Evolutionary conservation across 768 basidiomycete species (phyloP).

Genomic region (Coprinopsis marcescibilis): DNA sequence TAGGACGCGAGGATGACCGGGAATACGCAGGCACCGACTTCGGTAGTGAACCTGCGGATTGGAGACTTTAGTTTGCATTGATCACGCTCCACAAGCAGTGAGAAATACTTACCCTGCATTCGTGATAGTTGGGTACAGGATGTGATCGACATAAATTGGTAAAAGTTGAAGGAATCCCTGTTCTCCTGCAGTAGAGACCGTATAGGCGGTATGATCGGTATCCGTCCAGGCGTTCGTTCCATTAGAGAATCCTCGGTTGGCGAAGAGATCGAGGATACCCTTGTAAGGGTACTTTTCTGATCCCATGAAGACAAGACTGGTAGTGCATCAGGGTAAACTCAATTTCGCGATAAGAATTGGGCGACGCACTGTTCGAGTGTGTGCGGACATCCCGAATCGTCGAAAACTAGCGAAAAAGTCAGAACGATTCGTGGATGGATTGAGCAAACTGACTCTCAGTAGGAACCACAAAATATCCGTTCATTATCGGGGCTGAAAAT

Average conservation of each 20-base stretch:
- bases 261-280: constrained; percentile 90
- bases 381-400: constrained; percentile 93
- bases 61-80: constrained; percentile 10
- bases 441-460: constrained; percentile 66
- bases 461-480: constrained; percentile 84
- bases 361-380: constrained; percentile 85
- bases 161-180: constrained; percentile 85
- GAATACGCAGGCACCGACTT: constrained; percentile 30
- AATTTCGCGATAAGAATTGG: neutral
- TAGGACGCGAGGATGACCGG: constrained; percentile 2
- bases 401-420: constrained; percentile 56
- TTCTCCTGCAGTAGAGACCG: constrained; percentile 90
- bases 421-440: neutral
- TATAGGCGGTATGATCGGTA: constrained; percentile 92
- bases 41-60: constrained; percentile 45
- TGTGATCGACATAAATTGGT: constrained; percentile 92
- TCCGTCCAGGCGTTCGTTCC: constrained; percentile 98
- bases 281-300: constrained; percentile 95
- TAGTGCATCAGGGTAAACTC: neutral
- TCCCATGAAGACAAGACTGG: constrained; percentile 88
- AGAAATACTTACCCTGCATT: constrained; percentile 61
- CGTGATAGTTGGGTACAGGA: constrained; percentile 92
- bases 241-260: constrained; percentile 88
- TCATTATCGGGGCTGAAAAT: constrained; percentile 70
- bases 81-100: neutral